These are phyloP conservation scores for Wickerhamiella azymoides DNA, from an alignment of 805 yeast species.

Conservation along the genomic window DNA sequence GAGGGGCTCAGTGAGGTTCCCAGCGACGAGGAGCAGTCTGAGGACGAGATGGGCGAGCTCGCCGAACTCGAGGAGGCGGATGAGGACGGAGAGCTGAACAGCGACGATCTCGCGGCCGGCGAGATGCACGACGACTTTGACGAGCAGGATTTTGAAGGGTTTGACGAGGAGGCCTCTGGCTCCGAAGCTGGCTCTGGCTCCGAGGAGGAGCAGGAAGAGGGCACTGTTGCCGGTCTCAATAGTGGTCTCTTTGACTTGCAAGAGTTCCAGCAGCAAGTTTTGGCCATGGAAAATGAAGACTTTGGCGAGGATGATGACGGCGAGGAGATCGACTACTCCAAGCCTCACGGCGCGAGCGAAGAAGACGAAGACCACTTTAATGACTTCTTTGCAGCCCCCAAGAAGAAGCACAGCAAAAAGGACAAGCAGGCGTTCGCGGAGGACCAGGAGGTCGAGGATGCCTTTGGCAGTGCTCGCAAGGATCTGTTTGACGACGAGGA, in stretches of 20 bases:
- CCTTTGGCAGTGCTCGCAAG: constrained; percentile 23
- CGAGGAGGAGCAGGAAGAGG: constrained; percentile 17
- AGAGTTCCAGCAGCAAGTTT: constrained; percentile 63
- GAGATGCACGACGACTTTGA: constrained; percentile 21
- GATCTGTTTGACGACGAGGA: constrained; percentile 35
- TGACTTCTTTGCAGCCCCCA: constrained; percentile 30
- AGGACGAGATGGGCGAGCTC: constrained; percentile 17
- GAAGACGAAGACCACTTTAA: constrained; percentile 31
- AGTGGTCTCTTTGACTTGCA: constrained; percentile 78
- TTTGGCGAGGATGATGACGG: constrained; percentile 29
- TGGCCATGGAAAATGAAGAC: constrained; percentile 41
- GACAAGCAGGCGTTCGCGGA: constrained; percentile 17
- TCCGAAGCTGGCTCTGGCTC: constrained; percentile 9
- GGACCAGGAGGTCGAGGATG: constrained; percentile 19
- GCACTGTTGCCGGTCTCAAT: constrained; percentile 36
- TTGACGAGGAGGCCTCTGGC: constrained; percentile 21
- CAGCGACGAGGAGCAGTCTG: constrained; percentile 13
- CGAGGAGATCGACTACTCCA: constrained; percentile 34
- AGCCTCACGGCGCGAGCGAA: constrained; percentile 28
- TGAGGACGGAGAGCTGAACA: constrained; percentile 3
- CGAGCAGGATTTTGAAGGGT: constrained; percentile 23
- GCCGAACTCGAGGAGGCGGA: constrained; percentile 9
- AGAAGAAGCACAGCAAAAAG: constrained; percentile 13
- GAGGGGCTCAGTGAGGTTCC: constrained; percentile 14
- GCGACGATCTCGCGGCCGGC: constrained; percentile 17